A percentile compares a stretch with the other conserved stretches of the same genome.
phyloP scores from a whole-genome alignment of 2,329 filamentous ascomycete genomes.

The Ascochyta lentis region DNA sequence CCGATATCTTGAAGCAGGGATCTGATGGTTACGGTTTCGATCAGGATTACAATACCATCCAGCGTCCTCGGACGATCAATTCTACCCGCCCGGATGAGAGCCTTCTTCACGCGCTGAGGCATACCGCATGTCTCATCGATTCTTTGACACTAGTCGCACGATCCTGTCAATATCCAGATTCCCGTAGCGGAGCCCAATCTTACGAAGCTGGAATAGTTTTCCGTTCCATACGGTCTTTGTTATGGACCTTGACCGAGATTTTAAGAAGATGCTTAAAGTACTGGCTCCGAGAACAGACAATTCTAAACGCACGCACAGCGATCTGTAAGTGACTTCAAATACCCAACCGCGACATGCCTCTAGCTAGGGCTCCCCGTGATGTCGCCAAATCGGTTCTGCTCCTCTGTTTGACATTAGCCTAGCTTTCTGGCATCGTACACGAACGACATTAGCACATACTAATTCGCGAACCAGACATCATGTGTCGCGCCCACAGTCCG shows the following conservation, averaged over 20 bases:
- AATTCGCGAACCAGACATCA: background rate
- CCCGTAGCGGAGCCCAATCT: background rate
- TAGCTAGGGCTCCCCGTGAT: background rate
- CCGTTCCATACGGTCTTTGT: background rate
- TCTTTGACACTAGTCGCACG: background rate
- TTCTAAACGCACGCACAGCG: background rate
- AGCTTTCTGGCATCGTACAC: background rate
- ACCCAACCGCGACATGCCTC: background rate
- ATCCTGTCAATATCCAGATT: background rate
- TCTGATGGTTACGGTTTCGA: constrained; percentile 9
- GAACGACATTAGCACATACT: background rate
- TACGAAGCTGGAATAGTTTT: background rate
- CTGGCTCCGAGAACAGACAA: background rate
- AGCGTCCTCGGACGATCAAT: background rate
- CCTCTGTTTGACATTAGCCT: background rate
- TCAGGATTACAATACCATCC: constrained; percentile 3
- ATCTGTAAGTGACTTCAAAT: background rate
- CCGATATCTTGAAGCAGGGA: background rate
- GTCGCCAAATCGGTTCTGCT: background rate
- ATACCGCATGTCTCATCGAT: constrained; percentile 3
- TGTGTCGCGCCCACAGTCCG: background rate
- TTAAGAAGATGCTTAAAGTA: background rate
- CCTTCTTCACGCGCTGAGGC: background rate
- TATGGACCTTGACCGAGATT: background rate
- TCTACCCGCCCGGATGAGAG: constrained; percentile 1